phyloP scores from a whole-genome alignment of 768 basidiomycete genomes.

The Pleurotus cornucopiae region DNA sequence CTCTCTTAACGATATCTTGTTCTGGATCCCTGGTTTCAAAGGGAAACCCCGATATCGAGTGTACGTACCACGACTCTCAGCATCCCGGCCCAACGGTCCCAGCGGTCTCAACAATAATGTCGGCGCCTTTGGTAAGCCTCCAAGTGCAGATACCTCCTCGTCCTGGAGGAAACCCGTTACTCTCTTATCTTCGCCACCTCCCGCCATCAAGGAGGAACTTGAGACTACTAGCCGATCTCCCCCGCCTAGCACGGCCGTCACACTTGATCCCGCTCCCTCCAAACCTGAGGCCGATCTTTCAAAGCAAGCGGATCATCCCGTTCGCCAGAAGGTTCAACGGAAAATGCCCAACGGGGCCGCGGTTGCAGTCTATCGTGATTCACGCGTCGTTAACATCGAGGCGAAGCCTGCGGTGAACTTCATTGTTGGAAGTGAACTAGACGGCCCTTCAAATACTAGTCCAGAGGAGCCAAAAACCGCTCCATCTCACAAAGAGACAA shows the following conservation, averaged over 20 bases:
- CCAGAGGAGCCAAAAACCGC: conserved; percentile 15
- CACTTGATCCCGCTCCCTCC: conserved; percentile 1
- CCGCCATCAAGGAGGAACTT: conserved; percentile 25
- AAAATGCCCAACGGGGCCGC: conserved; percentile 71
- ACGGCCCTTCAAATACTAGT: conserved; percentile 29
- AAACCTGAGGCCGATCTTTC: conserved; percentile 28
- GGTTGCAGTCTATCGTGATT: conserved; percentile 71
- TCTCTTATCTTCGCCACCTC: conserved; percentile 13
- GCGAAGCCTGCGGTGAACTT: conserved; percentile 58
- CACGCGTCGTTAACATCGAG: conserved; percentile 42
- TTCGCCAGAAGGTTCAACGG: conserved; percentile 51
- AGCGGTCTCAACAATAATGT: conserved; percentile 19
- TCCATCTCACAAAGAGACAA: conserved; percentile 7
- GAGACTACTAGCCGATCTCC: conserved; percentile 66
- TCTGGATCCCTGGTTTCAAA: conserved; percentile 41
- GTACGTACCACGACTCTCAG: conserved; percentile 31
- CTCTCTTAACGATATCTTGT: conserved; percentile 62
- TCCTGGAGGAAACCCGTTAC: conserved; percentile 41
- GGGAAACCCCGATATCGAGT: conserved; percentile 38
- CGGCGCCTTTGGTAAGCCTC: conserved; percentile 39
- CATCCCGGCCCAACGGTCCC: not conserved
- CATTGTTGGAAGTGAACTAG: conserved; percentile 77
- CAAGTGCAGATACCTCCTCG: conserved; percentile 32
- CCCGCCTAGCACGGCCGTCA: conserved; percentile 45
- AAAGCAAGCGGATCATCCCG: conserved; percentile 25